These are phyloP conservation scores for Coelastrella sp. DNA, from an alignment of 139 green algal genomes.

Conservation along the genomic window DNA sequence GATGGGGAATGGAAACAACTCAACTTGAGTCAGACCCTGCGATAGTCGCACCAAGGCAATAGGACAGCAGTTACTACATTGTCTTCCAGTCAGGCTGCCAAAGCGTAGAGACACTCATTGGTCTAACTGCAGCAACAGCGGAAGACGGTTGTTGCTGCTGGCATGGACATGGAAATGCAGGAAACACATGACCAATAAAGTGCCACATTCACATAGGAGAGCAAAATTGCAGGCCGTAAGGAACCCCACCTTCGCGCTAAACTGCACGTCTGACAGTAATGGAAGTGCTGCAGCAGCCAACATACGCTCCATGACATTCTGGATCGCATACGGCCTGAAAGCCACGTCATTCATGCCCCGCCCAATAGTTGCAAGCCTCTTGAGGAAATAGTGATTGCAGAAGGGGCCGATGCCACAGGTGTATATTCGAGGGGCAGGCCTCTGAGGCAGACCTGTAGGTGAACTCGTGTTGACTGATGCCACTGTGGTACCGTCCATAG, in stretches of 20 bases:
- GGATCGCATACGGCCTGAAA: constrained; percentile 59
- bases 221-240: neutral
- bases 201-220: too few species aligned
- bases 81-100: too few species aligned
- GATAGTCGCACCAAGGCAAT: too few species aligned
- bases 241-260: neutral
- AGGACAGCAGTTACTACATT: too few species aligned
- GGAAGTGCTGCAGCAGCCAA: constrained; percentile 59
- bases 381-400: constrained; percentile 83
- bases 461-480: neutral
- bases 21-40: constrained; percentile 47
- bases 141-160: too few species aligned
- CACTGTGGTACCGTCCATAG: neutral
- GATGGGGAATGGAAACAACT: constrained; percentile 74
- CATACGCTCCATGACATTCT: constrained; percentile 68
- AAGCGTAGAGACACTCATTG: too few species aligned
- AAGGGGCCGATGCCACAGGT: constrained; percentile 56
- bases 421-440: constrained; percentile 38
- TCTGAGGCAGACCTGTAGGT: neutral
- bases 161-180: too few species aligned
- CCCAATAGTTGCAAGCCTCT: constrained; percentile 64
- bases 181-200: too few species aligned
- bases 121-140: too few species aligned
- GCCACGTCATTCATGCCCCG: constrained; percentile 68
- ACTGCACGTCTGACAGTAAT: constrained; percentile 56